Percentiles rank a stretch among this genome's conserved stretches.
Conservation (phyloP, 2,329 filamentous ascomycete species). For the Verticillium zaregamsianum region DNA sequence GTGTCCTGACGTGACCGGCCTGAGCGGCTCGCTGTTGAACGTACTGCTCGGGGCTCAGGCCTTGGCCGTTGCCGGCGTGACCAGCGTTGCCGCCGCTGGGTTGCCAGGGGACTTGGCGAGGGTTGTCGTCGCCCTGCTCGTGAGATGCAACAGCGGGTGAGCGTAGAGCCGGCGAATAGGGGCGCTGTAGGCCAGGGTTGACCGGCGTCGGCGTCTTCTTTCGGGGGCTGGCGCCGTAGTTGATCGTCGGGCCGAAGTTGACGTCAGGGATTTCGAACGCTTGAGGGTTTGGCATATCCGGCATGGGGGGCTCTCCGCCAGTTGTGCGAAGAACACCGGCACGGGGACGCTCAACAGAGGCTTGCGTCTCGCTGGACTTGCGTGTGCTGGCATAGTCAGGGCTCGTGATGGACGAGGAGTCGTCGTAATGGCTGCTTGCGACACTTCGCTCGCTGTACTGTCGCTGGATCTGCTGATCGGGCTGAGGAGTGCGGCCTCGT, state of each 20-base stretch:
- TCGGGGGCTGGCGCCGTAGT: constrained; percentile 44
- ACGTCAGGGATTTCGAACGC: constrained; percentile 64
- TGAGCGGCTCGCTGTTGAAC: constrained; percentile 69
- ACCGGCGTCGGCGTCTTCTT: constrained; percentile 24
- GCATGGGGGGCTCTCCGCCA: constrained; percentile 28
- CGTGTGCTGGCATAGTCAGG: constrained; percentile 76
- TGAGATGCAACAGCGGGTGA: constrained; percentile 19
- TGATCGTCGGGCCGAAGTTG: constrained; percentile 82
- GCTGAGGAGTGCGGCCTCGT: constrained; percentile 11
- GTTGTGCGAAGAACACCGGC: constrained; percentile 78
- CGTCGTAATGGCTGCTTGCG: constrained; percentile 53
- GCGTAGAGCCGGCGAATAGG: constrained; percentile 26
- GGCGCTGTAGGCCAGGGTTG: constrained; percentile 18
- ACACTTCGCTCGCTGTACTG: constrained; percentile 31
- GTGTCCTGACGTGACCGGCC: constrained; percentile 56
- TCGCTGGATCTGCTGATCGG: constrained; percentile 23
- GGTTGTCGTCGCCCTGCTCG: constrained; percentile 43
- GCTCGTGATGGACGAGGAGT: constrained; percentile 60
- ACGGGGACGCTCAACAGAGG: constrained; percentile 62
- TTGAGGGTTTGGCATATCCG: constrained; percentile 10
- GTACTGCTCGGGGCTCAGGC: constrained; percentile 73
- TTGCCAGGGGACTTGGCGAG: constrained; percentile 73
- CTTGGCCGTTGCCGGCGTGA: constrained; percentile 43
- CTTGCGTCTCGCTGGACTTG: constrained; percentile 42
- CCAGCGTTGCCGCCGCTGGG: constrained; percentile 54